Evolutionary conservation across 2,329 filamentous ascomycete species (phyloP).

Genomic region (Aspergillus awamori): DNA sequence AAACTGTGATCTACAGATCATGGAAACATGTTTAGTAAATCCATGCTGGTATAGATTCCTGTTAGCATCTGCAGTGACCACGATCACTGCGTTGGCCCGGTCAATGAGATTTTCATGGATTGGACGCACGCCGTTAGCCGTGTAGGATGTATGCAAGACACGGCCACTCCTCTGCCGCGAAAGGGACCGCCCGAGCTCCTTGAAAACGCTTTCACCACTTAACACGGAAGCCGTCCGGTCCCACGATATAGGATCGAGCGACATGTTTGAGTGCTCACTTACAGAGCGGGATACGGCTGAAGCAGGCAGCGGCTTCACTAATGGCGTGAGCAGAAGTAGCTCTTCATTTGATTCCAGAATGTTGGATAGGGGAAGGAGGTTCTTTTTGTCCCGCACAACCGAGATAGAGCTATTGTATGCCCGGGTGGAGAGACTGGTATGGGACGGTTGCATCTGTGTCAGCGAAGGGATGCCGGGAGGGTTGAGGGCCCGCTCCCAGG

Average conservation of each 20-base stretch:
- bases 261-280: conserved; percentile 53
- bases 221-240: conserved; percentile 68
- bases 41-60: conserved; percentile 90
- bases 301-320: conserved; percentile 89
- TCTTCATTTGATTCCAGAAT: conserved; percentile 84
- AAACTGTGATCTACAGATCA: conserved; percentile 70
- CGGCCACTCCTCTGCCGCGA: conserved; percentile 83
- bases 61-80: conserved; percentile 91
- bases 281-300: conserved; percentile 75
- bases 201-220: conserved; percentile 91
- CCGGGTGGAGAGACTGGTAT: conserved; percentile 77
- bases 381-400: conserved; percentile 85
- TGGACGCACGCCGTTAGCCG: conserved; percentile 85
- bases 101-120: conserved; percentile 93
- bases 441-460: conserved; percentile 77
- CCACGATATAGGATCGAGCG: conserved; percentile 59
- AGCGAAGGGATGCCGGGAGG: conserved; percentile 77
- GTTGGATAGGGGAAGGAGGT: conserved; percentile 78
- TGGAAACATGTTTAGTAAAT: conserved; percentile 93
- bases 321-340: conserved; percentile 80
- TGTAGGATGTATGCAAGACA: conserved; percentile 91
- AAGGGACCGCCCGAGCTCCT: conserved; percentile 84
- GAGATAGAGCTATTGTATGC: conserved; percentile 94
- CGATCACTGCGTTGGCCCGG: conserved; percentile 81
- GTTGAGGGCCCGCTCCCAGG: conserved; percentile 88